Evolutionary conservation across 169 alveolate species (phyloP).

Genomic region (Cryptosporidium sp.): DNA sequence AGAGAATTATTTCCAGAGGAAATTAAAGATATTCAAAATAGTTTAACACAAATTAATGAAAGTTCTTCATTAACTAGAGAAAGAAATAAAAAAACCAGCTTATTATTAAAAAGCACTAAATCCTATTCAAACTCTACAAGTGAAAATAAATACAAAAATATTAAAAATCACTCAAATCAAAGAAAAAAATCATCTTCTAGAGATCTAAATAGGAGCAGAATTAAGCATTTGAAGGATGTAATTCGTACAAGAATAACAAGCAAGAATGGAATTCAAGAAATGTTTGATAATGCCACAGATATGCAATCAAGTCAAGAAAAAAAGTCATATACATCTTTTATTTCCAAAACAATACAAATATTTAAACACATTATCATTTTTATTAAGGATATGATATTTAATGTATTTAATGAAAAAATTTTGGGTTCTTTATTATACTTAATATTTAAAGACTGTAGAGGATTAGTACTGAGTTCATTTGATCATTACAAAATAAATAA

Average conservation of each 20-base stretch:
- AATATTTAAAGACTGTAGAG: constrained; percentile 26
- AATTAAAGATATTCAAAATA: not conserved
- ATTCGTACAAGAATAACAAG: constrained; percentile 29
- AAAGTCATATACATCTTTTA: not conserved
- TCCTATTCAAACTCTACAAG: not conserved
- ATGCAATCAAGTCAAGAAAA: not conserved
- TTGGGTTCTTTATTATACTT: constrained; percentile 13
- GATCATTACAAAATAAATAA: constrained; percentile 52
- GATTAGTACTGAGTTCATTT: constrained; percentile 27
- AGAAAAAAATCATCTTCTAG: not conserved
- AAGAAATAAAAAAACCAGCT: constrained; percentile 27
- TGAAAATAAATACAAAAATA: not conserved
- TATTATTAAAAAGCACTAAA: constrained; percentile 24
- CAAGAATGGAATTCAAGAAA: constrained; percentile 4
- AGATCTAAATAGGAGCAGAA: constrained; percentile 7
- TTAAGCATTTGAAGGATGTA: constrained; percentile 21
- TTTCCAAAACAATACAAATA: not conserved
- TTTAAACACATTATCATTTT: not conserved
- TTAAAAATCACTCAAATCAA: not conserved
- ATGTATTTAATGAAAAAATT: constrained; percentile 1
- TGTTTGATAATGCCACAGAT: not conserved
- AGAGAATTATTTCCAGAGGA: not conserved
- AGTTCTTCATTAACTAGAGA: constrained; percentile 12
- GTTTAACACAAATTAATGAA: constrained; percentile 14
- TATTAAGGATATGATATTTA: not conserved